phyloP scores from a whole-genome alignment of 2,329 filamentous ascomycete species.

The Fusarium redolens region DNA sequence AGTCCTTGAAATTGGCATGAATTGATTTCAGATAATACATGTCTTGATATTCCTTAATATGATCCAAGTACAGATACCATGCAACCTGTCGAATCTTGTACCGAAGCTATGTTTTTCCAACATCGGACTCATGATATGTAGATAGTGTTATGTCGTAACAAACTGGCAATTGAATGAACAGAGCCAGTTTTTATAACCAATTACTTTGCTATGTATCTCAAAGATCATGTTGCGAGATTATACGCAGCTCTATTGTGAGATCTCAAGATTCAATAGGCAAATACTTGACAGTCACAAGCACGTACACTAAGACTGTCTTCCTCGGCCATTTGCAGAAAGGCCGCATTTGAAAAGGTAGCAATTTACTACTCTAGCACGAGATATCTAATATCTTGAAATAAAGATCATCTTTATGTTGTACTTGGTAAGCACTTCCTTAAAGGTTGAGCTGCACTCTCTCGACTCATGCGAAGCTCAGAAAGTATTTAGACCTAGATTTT shows the following conservation, averaged over 20 bases:
- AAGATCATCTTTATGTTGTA: not conserved
- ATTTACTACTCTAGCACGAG: rapidly evolving
- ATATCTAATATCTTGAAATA: not conserved
- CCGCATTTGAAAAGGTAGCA: not conserved
- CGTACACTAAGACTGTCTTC: not conserved
- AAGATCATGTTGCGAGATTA: not conserved
- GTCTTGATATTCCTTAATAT: rapidly evolving
- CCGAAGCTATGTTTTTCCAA: too few species aligned
- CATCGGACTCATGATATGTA: not conserved
- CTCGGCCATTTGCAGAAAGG: not conserved
- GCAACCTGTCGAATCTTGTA: not conserved
- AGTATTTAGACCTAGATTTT: not conserved
- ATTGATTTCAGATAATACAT: not conserved
- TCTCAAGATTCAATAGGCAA: not conserved
- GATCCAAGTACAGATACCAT: not conserved
- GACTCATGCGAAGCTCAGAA: not conserved
- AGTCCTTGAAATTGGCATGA: not conserved
- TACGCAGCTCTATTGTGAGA: rapidly evolving
- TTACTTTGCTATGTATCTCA: too few species aligned
- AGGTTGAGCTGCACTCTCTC: not conserved
- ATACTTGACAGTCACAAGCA: not conserved
- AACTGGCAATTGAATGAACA: not conserved
- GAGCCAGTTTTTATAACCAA: not conserved
- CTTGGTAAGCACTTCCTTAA: not conserved
- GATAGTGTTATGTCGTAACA: not conserved